Conservation (phyloP, 108 stramenopile species). For the Epipyxis sp. region DNA sequence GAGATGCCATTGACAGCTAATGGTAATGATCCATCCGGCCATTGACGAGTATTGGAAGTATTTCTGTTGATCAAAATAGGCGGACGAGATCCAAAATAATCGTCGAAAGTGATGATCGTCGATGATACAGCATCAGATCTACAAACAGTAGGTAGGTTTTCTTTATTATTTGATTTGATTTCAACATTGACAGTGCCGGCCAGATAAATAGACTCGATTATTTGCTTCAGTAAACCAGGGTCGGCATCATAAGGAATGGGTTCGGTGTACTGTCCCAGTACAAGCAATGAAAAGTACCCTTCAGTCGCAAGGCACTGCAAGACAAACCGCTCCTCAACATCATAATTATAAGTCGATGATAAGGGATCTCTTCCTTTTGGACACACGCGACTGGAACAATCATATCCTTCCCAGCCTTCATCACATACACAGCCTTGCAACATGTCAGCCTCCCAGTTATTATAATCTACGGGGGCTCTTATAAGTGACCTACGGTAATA, state of each 20-base stretch:
- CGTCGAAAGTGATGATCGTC: neutral
- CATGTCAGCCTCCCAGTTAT: slow-evolving; percentile 58
- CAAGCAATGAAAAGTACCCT: slow-evolving; percentile 1
- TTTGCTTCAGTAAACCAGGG: neutral
- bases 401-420: slow-evolving; percentile 53
- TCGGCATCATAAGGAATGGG: slow-evolving; percentile 25
- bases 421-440: slow-evolving; percentile 63
- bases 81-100: neutral
- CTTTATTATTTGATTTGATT: neutral
- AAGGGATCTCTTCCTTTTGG: slow-evolving; percentile 6
- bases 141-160: neutral
- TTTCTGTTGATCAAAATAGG: neutral
- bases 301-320: slow-evolving; percentile 3
- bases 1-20: neutral
- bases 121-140: neutral
- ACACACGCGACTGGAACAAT: slow-evolving; percentile 54
- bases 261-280: slow-evolving; percentile 2
- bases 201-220: neutral
- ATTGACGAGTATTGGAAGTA: neutral
- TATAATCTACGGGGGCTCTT: slow-evolving; percentile 41
- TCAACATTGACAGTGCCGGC: neutral
- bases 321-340: slow-evolving; percentile 20
- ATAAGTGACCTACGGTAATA: slow-evolving; percentile 32
- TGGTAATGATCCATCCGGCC: neutral
- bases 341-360: neutral